These are phyloP conservation scores for Fusarium secorum DNA, from an alignment of 2,329 filamentous ascomycete species.

Conservation along the genomic window DNA sequence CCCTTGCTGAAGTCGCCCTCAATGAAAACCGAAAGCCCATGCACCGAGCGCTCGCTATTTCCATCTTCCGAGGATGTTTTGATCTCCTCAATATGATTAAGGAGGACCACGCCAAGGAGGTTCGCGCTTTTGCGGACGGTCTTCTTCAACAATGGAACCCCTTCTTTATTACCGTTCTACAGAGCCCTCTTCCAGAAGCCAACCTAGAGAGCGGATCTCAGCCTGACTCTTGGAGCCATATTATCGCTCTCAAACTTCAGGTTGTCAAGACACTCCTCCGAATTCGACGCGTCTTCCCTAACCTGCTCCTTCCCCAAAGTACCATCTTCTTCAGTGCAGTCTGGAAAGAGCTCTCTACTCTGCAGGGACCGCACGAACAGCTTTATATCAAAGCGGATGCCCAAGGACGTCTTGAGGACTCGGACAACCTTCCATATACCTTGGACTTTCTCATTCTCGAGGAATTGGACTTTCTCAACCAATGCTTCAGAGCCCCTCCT, in stretches of 20 bases:
- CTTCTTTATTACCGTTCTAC: constrained; percentile 84
- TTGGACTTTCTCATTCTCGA: constrained; percentile 93
- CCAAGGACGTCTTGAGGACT: constrained; percentile 88
- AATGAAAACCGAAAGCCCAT: constrained; percentile 77
- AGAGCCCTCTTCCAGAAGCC: constrained; percentile 75
- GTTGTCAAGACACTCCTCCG: constrained; percentile 94
- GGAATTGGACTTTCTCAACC: constrained; percentile 93
- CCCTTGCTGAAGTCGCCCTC: constrained; percentile 82
- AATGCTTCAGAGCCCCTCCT: constrained; percentile 85
- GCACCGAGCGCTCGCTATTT: constrained; percentile 84
- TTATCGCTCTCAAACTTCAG: constrained; percentile 89
- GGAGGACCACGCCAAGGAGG: constrained; percentile 86
- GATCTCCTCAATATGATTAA: constrained; percentile 97
- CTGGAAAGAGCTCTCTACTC: constrained; percentile 83
- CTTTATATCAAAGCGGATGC: constrained; percentile 87
- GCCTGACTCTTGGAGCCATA: constrained; percentile 78
- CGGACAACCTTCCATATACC: constrained; percentile 91
- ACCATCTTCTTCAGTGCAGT: constrained; percentile 83
- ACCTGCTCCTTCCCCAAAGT: constrained; percentile 82
- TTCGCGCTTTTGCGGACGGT: constrained; percentile 89
- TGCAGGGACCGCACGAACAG: constrained; percentile 77
- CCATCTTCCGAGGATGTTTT: constrained; percentile 90
- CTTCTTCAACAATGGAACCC: constrained; percentile 85
- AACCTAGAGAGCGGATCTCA: constrained; percentile 55
- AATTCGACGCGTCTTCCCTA: constrained; percentile 83